Evolutionary conservation across 768 basidiomycete genomes (phyloP).

Genomic region (Amyloporia xantha): DNA sequence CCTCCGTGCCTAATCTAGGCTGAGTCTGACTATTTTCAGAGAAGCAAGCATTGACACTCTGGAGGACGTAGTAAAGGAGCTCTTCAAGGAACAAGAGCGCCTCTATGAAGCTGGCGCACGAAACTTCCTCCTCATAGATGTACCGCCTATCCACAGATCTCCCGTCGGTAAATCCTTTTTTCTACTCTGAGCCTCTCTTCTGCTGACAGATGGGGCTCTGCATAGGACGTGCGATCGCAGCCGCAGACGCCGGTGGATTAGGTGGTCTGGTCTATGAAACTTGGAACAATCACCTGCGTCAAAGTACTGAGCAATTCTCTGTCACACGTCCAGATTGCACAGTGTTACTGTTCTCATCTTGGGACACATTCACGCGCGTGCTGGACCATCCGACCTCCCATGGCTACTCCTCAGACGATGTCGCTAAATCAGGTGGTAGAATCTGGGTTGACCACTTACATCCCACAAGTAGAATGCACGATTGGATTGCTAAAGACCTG

Average conservation of each 20-base stretch:
- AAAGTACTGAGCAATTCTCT: slow-evolving; percentile 31
- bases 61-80: slow-evolving; percentile 18
- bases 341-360: slow-evolving; percentile 43
- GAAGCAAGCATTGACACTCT: background rate
- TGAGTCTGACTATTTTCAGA: no score
- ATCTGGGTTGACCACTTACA: slow-evolving; percentile 52
- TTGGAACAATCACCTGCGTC: slow-evolving; percentile 42
- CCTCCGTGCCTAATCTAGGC: background rate
- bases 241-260: no score
- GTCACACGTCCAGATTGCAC: slow-evolving; percentile 37
- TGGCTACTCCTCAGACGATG: slow-evolving; percentile 33
- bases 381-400: slow-evolving; percentile 38
- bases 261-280: background rate
- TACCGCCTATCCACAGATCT: slow-evolving; percentile 47
- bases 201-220: no score
- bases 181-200: background rate
- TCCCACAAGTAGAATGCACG: slow-evolving; percentile 45
- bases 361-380: slow-evolving; percentile 37
- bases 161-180: slow-evolving; percentile 31
- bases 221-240: no score
- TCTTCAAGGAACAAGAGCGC: slow-evolving; percentile 41
- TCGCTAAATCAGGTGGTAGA: slow-evolving; percentile 27
- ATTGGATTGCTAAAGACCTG: slow-evolving; percentile 40
- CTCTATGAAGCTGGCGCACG: slow-evolving; percentile 40
- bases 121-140: slow-evolving; percentile 54